phyloP scores from a whole-genome alignment of 2,329 filamentous ascomycete species.

The Knoxdaviesia proteae region DNA sequence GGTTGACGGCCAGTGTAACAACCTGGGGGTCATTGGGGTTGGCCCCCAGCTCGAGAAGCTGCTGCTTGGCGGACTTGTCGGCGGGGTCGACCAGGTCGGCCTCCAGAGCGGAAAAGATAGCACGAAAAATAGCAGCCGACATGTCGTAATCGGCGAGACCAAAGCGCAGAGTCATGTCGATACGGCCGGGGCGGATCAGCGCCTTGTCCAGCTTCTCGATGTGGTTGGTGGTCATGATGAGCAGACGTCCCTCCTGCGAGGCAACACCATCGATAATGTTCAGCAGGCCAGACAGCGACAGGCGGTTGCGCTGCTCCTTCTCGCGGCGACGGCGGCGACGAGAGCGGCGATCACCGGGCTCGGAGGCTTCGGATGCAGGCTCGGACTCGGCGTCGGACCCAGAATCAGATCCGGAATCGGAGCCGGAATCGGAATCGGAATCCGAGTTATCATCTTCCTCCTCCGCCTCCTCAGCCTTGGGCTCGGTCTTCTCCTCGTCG shows the following conservation, averaged over 20 bases:
- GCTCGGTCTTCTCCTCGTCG: constrained; percentile 6
- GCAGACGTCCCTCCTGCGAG: constrained; percentile 39
- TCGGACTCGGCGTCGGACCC: too few relatives aligned
- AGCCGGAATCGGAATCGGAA: neutral
- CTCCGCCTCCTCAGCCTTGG: constrained; percentile 1
- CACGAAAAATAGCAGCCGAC: constrained; percentile 31
- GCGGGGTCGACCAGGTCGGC: constrained; percentile 19
- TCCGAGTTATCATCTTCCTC: neutral
- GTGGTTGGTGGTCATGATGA: constrained; percentile 48
- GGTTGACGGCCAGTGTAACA: neutral
- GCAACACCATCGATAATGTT: constrained; percentile 63
- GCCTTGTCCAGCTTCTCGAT: constrained; percentile 39
- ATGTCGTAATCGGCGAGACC: constrained; percentile 30
- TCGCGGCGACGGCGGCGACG: too few relatives aligned
- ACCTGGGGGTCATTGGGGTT: neutral
- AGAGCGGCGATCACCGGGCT: too few relatives aligned
- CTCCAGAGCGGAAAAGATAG: constrained; percentile 32
- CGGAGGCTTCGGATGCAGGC: too few relatives aligned
- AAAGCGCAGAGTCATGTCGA: constrained; percentile 39
- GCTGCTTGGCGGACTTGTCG: constrained; percentile 3
- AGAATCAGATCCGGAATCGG: neutral
- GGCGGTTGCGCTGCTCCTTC: constrained; percentile 8
- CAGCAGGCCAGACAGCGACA: constrained; percentile 58
- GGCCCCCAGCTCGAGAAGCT: neutral
- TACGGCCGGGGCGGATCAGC: constrained; percentile 38